Percentiles rank a stretch among this genome's conserved stretches.
Evolutionary conservation across 768 basidiomycete genomes (phyloP).

Genomic region (Harrya chromipes): DNA sequence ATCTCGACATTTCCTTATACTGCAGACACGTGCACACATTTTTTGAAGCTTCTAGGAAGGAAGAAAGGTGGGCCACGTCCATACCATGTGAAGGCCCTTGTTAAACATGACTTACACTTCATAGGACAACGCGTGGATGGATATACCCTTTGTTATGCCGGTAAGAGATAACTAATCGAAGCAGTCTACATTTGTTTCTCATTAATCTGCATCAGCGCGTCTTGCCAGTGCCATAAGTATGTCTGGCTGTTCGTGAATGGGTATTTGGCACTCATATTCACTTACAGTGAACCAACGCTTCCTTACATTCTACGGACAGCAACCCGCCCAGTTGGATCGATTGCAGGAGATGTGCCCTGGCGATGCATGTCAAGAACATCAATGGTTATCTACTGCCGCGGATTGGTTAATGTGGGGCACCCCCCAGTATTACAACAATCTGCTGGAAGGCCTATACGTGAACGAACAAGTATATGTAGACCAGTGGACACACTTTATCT

Average conservation of each 20-base stretch:
- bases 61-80: slow-evolving; percentile 38
- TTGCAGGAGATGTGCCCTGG: slow-evolving; percentile 47
- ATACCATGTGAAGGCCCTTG: background rate
- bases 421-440: slow-evolving; percentile 39
- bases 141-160: slow-evolving; percentile 42
- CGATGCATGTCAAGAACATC: slow-evolving; percentile 30
- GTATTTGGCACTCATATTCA: background rate
- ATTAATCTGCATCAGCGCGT: slow-evolving; percentile 36
- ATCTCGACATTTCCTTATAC: slow-evolving; percentile 60
- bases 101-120: slow-evolving; percentile 2
- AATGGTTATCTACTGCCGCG: slow-evolving; percentile 33
- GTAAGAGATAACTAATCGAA: slow-evolving; percentile 23
- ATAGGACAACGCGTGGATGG: slow-evolving; percentile 40
- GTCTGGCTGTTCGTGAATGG: slow-evolving; percentile 11
- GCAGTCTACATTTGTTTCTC: background rate
- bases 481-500: slow-evolving; percentile 53
- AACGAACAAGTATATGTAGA: slow-evolving; percentile 54
- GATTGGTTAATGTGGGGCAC: slow-evolving; percentile 46
- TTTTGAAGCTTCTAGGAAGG: slow-evolving; percentile 46
- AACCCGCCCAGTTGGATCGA: slow-evolving; percentile 49
- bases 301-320: slow-evolving; percentile 55
- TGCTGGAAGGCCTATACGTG: slow-evolving; percentile 47
- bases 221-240: slow-evolving; percentile 47
- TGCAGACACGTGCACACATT: slow-evolving; percentile 43
- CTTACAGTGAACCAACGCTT: slow-evolving; percentile 49